Base-by-base conservation (phyloP, 495 filamentous ascomycete species). In the Aspergillus diversus region DNA sequence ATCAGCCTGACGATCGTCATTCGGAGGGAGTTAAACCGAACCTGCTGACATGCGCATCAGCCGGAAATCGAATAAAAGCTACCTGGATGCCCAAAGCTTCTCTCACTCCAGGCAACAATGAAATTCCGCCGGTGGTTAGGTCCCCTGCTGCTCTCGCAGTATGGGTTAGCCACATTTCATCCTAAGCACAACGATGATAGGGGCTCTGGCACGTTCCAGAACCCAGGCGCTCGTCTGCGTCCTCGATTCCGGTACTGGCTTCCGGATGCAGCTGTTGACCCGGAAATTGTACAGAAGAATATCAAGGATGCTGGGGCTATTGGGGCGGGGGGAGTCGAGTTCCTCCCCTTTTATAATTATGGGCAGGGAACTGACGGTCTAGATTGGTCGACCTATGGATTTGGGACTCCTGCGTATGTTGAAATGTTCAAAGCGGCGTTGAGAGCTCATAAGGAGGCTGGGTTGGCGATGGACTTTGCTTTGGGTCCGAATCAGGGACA, bases 341-440 rank as follows among this genome's bases (percentile, higher is more conserved):
- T 81, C 5, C 61, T 82, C 4, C 69, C 70, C 0, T 80, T 71
- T 52, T 82, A 80, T 56, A 69, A 78, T 5, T 80, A 81, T 66
- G 77, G 75, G 7, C 61, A 37, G 7, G 7, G 53, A 5, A 11
- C 65, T 12, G 56, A 17, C 1, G 69, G 60, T 0, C 55, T 66
- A 1, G 70, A 84, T 62, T 86, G 82, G 82, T 64, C 67, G 17
- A 73, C 58, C 9, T 78, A 82, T 73, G 80, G 77, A 4, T 84
- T 81, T 67, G 82, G 81, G 0, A 80, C 78, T 0, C 63, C 73
- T 9, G 69, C 78, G 0, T 84, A 74, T 64, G 71, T 67, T 15
- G 61, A 73, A 8, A 42, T 81, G 7, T 73, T 81, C 55, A 56
- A 74, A 15, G 72, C 66, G 5, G 72, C 76, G 3, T 60, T 83